Percentiles rank a stretch among this genome's conserved stretches.
Evolutionary conservation across 805 yeast species (phyloP).

Genomic region (Cyberlindnera maclurae): DNA sequence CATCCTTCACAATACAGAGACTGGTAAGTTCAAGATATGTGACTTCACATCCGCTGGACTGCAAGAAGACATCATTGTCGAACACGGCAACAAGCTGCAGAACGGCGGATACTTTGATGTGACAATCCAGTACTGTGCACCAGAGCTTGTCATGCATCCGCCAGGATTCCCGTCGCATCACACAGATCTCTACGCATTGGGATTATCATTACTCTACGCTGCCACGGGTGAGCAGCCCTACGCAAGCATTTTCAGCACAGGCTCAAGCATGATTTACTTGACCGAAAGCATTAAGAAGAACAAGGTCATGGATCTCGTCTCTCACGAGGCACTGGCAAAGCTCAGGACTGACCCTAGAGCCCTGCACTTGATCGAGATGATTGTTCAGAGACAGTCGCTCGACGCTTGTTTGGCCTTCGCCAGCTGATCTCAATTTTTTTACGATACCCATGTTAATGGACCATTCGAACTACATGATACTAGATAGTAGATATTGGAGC

Average conservation of each 20-base stretch:
- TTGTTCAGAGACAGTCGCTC: constrained; percentile 25
- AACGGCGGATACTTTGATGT: constrained; percentile 23
- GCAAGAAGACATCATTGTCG: constrained; percentile 12
- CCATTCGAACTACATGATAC: no score
- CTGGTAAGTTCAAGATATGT: constrained; percentile 31
- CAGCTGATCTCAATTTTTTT: not conserved
- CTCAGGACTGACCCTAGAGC: constrained; percentile 17
- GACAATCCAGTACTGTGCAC: constrained; percentile 40
- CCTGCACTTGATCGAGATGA: constrained; percentile 20
- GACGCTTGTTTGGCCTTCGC: constrained; percentile 13
- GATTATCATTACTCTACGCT: constrained; percentile 34
- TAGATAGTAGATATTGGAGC: no score
- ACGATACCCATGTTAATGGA: not conserved
- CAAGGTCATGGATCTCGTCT: constrained; percentile 26
- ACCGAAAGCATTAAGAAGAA: constrained; percentile 28
- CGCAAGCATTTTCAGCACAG: constrained; percentile 7
- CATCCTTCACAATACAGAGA: constrained; percentile 25
- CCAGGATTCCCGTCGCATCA: constrained; percentile 24
- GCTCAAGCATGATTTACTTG: constrained; percentile 24
- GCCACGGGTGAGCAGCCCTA: constrained; percentile 43
- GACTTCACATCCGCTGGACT: constrained; percentile 39
- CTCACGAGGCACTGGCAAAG: constrained; percentile 20
- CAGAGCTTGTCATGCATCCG: constrained; percentile 31
- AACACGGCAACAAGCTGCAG: constrained; percentile 13
- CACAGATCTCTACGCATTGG: constrained; percentile 42